Base-by-base conservation (phyloP, 1,139 yeast genomes). In the Candida sp. region DNA sequence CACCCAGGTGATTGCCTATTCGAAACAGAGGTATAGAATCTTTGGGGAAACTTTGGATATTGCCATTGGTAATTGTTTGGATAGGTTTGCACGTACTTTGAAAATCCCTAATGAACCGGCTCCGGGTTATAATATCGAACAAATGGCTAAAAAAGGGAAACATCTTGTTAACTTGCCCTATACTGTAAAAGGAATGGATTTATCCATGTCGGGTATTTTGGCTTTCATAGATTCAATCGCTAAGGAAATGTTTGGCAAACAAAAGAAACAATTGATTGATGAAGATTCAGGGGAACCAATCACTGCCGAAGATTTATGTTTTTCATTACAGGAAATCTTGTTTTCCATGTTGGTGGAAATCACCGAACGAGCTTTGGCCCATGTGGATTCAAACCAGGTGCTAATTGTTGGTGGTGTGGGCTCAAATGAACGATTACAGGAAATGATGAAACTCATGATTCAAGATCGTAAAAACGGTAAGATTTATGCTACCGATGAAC, bases 321-420 rank as follows among this genome's bases (percentile, higher is more conserved):
- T 83, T 58, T 88, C 97, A 4, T 69, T 93, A 50, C 99, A 93
- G 57, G 99, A 93, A 58, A 86, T 90, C 35, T 68, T 93, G 34
- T 93, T 86, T 62, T 91, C 97, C 11, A 93, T 93, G 99, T 77
- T 93, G 50, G 98, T 95, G 21, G 99, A 93, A 64, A 93, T 93
- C 54, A 93, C 99, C 0, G 99, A 93, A 61, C 74, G 99, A 39
- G 99, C 99, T 1, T 87, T 93, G 95, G 99, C 99, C 0, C 99
- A 93, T 58, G 98, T 93, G 3, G 86, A 87, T 53, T 80, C 95
- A 21, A 79, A 79, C 49, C 96, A 91, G 60, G 99, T 93, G 15
- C 71, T 93, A 43, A 89, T 93, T 44, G 99, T 93, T 3, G 99
- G 99, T 6, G 99, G 99, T 19, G 99, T 93, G 12, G 99, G 99